These are phyloP conservation scores for Coniochaeta pulveracea DNA, from an alignment of 2,329 filamentous ascomycete species.

Conservation along the genomic window DNA sequence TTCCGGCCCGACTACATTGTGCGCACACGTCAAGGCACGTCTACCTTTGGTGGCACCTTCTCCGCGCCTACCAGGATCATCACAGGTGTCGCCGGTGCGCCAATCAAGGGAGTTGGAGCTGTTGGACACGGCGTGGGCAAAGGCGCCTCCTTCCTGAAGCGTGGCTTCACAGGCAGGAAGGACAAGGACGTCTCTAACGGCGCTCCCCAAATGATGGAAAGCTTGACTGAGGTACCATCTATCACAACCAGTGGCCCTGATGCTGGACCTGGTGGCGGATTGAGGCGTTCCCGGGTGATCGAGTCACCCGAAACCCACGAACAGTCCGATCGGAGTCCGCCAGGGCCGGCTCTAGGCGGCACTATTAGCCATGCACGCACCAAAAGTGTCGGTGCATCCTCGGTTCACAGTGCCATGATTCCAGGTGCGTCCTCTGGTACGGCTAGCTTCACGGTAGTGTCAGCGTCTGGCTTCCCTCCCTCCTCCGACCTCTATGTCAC, in stretches of 20 bases:
- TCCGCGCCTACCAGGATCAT: conserved; percentile 80
- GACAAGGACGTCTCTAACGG: conserved; percentile 44
- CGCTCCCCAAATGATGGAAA: conserved; percentile 22
- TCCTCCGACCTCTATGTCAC: conserved; percentile 69
- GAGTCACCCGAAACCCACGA: conserved; percentile 19
- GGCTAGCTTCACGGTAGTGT: conserved; percentile 70
- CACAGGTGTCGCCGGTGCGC: conserved; percentile 67
- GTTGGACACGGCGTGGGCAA: conserved; percentile 77
- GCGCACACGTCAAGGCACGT: conserved; percentile 76
- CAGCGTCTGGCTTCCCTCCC: conserved; percentile 66
- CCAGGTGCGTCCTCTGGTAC: conserved; percentile 49
- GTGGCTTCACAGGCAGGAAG: conserved; percentile 64
- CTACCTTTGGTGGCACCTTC: conserved; percentile 88
- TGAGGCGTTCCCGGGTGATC: conserved; percentile 29
- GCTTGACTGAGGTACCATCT: conserved; percentile 27
- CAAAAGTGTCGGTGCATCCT: conserved; percentile 52
- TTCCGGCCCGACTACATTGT: conserved; percentile 92
- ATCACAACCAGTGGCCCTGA: conserved; percentile 31
- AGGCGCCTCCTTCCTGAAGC: conserved; percentile 82
- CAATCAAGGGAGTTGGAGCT: conserved; percentile 83
- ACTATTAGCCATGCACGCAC: conserved; percentile 34
- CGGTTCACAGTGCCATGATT: conserved; percentile 51
- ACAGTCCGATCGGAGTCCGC: conserved; percentile 8
- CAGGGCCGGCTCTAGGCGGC: conserved; percentile 17
- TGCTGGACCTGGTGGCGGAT: conserved; percentile 20